Evolutionary conservation across 192 early-diverging fungal genomes (phyloP).

Genomic region (Entomortierella beljakovae): DNA sequence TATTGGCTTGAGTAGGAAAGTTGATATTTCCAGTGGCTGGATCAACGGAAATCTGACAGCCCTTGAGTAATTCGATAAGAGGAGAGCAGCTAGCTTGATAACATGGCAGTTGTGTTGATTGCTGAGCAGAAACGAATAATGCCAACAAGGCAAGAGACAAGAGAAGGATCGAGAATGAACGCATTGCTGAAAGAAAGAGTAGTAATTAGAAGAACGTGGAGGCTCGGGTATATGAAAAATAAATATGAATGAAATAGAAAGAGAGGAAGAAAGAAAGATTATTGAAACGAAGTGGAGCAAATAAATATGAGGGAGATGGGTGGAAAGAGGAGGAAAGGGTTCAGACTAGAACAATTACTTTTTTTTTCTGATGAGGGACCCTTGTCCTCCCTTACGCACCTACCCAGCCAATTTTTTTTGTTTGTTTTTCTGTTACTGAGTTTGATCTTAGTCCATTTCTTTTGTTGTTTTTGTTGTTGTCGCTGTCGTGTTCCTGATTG

Average conservation of each 20-base stretch:
- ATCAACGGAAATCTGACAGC: slow-evolving; percentile 30
- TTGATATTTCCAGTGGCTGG: slow-evolving; percentile 33
- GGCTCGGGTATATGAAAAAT: too few species aligned
- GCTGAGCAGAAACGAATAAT: slow-evolving; percentile 34
- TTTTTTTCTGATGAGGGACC: too few species aligned
- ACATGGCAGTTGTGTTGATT: slow-evolving; percentile 30
- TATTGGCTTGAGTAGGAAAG: slow-evolving; percentile 27
- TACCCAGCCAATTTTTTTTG: too few species aligned
- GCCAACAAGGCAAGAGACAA: neutral
- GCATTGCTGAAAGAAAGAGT: slow-evolving; percentile 8
- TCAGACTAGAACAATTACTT: too few species aligned
- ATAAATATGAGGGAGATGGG: slow-evolving; percentile 6
- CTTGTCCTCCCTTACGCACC: too few species aligned
- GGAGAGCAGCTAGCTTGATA: slow-evolving; percentile 28
- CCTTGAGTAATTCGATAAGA: slow-evolving; percentile 26
- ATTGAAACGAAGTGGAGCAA: neutral
- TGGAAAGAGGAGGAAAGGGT: slow-evolving; percentile 3
- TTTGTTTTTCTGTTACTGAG: too few species aligned
- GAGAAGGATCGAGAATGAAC: slow-evolving; percentile 22
- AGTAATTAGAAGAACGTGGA: neutral
- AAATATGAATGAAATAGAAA: slow-evolving; percentile 5
- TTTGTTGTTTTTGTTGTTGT: too few species aligned
- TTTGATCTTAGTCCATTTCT: too few species aligned
- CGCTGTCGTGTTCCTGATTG: too few species aligned
- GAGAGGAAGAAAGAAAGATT: neutral